Percentiles rank a stretch among this genome's conserved stretches.
Conservation (phyloP, 108 stramenopile species). For the Fistulifera pelliculosa region DNA sequence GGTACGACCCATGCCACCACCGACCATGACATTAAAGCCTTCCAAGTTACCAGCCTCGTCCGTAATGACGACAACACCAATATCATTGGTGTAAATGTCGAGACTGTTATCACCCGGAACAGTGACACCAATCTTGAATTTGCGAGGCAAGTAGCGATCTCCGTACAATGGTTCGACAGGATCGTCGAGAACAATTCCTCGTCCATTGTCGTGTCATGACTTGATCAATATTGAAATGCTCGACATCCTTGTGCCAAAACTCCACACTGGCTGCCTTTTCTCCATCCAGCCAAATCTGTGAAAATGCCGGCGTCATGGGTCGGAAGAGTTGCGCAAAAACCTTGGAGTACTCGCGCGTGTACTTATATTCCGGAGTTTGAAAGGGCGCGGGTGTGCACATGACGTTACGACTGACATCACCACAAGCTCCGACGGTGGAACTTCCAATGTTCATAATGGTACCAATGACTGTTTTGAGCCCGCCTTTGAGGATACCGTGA, state of each 20-base stretch:
- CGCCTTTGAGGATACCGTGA: constrained; percentile 93
- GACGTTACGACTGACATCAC: constrained; percentile 95
- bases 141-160: constrained; percentile 92
- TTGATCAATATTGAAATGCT: constrained; percentile 62
- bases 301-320: constrained; percentile 89
- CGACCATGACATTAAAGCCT: constrained; percentile 95
- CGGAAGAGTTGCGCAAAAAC: constrained; percentile 92
- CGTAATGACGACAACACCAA: constrained; percentile 87
- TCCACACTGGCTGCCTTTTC: constrained; percentile 91
- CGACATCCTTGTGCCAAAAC: constrained; percentile 82
- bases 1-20: constrained; percentile 97
- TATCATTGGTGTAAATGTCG: constrained; percentile 97
- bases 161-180: constrained; percentile 94
- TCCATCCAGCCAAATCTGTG: constrained; percentile 94
- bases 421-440: constrained; percentile 95
- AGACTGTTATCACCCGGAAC: constrained; percentile 93
- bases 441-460: constrained; percentile 95
- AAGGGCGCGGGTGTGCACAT: constrained; percentile 94
- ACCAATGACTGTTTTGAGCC: constrained; percentile 91
- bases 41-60: constrained; percentile 58
- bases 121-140: constrained; percentile 98
- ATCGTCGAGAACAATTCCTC: constrained; percentile 77
- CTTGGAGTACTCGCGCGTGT: constrained; percentile 76
- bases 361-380: constrained; percentile 54
- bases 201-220: constrained; percentile 75